Base-by-base conservation (phyloP, 495 filamentous ascomycete species). In the Xylaria venustula region DNA sequence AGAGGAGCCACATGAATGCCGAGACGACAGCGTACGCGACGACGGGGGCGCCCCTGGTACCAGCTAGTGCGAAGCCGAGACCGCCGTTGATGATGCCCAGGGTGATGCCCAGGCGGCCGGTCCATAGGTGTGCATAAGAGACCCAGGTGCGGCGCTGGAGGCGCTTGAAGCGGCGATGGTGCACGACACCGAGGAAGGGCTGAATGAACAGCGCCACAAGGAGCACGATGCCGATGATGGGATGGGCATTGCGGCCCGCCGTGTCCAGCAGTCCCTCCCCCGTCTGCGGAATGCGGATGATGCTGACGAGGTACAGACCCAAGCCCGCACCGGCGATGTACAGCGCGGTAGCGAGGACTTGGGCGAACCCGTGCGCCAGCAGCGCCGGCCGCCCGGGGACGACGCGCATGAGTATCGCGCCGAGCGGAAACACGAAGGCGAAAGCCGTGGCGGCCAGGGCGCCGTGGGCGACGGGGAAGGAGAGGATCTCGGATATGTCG, bases 71-170 rank as follows among this genome's bases (percentile, higher is more conserved):
- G 32, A 90, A 75, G 0, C 88, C 89, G 14, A 90, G 71, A 0
- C 83, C 88, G 25, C 82, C 89, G 71, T 92, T 91, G 56, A 89
- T 77, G 46, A 90, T 82, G 1, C 85, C 89, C 4, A 89, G 72
- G 0, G 81, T 73, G 20, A 92, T 78, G 14, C 83, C 64, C n/a
- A 72, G 26, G 0, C 89, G 81, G 1, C 89, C 89, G 62, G 82
- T 78, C 86, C 88, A 88, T 42, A 88, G 77, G 70, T 92, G 89
- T 9, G 77, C 54, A 61, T 85, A 73, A 1, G 80, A 82, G 75
- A 80, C 83, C 4, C 75, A 36, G 17, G 80, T 81, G 37, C 85
- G 83, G 0, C 71, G 64, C 7, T 67, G 58, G 1, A 74, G 68
- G 47, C 73, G 75, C 23, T 75, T 75, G 72, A 77, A 89, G 40